These are phyloP conservation scores for Plasmodium relictum DNA, from an alignment of 169 alveolate genomes.

Conservation along the genomic window DNA sequence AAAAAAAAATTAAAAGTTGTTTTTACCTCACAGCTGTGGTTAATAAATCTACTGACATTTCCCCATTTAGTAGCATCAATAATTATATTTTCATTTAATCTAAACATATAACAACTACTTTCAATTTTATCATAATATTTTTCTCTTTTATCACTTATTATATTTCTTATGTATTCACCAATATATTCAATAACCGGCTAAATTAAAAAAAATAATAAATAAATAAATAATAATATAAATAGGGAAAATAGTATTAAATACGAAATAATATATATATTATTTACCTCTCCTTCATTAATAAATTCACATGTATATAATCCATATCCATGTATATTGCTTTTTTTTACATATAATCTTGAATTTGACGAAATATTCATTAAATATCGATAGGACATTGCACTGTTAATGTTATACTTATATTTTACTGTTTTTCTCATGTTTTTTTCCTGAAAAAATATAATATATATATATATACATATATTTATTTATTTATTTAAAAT, in stretches of 20 bases:
- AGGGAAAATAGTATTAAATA: too few relatives aligned
- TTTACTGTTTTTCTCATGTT: constrained; percentile 76
- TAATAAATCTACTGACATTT: constrained; percentile 96
- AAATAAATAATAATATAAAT: not conserved
- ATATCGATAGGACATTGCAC: constrained; percentile 86
- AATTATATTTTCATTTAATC: constrained; percentile 94
- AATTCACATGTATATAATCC: constrained; percentile 94
- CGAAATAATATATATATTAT: not conserved
- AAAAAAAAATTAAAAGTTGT: too few relatives aligned
- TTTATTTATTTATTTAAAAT: too few relatives aligned
- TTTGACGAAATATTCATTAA: constrained; percentile 84
- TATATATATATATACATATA: not conserved
- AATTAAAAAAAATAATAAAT: not conserved
- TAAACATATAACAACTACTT: constrained; percentile 89
- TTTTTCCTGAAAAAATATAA: constrained; percentile 16
- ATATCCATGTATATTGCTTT: constrained; percentile 93
- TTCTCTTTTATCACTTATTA: constrained; percentile 84
- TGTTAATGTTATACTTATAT: constrained; percentile 68
- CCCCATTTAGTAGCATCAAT: constrained; percentile 98
- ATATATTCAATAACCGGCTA: constrained; percentile 95
- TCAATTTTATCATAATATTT: constrained; percentile 82
- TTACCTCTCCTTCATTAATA: constrained; percentile 92
- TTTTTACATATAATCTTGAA: constrained; percentile 83
- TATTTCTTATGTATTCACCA: constrained; percentile 92
- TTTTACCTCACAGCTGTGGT: constrained; percentile 96